These are phyloP conservation scores for Curvularia hawaiiensis DNA, from an alignment of 2,329 filamentous ascomycete genomes.

Conservation along the genomic window DNA sequence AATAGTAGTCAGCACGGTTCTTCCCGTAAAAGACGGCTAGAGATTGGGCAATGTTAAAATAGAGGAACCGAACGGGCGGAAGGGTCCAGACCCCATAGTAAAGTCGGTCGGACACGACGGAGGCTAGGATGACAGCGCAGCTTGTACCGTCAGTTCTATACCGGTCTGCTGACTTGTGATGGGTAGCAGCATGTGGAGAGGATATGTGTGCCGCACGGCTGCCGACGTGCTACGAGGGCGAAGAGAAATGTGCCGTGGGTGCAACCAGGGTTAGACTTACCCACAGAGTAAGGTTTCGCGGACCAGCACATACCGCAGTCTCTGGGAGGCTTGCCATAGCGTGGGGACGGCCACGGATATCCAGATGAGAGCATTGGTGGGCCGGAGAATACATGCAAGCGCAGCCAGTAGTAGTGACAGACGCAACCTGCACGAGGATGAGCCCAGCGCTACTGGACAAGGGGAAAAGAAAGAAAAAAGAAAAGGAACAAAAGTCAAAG, in stretches of 20 bases:
- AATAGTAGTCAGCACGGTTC: conserved; percentile 92
- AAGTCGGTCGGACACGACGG: conserved; percentile 70
- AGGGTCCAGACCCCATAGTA: conserved; percentile 90
- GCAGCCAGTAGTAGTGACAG: conserved; percentile 76
- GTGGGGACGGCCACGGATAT: conserved; percentile 65
- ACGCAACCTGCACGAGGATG: conserved; percentile 42
- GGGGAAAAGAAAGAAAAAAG: neutral
- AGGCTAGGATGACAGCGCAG: conserved; percentile 65
- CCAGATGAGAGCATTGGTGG: conserved; percentile 91
- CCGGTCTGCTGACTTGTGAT: conserved; percentile 18
- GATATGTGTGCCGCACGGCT: conserved; percentile 3
- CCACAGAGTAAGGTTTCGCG: conserved; percentile 69
- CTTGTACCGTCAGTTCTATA: conserved; percentile 43
- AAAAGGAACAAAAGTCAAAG: neutral
- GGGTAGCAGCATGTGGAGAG: conserved; percentile 13
- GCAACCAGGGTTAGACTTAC: conserved; percentile 39
- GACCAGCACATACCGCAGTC: conserved; percentile 58
- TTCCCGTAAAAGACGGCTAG: conserved; percentile 91
- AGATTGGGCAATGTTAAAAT: conserved; percentile 88
- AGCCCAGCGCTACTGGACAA: conserved; percentile 21
- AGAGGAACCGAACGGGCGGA: conserved; percentile 82
- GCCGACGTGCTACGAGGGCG: conserved; percentile 3
- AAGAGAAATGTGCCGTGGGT: conserved; percentile 20
- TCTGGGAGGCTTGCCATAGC: conserved; percentile 52
- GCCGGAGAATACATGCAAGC: conserved; percentile 81